Evolutionary conservation across 768 basidiomycete genomes (phyloP).

Genomic region (Rhizopogon salebrosus): DNA sequence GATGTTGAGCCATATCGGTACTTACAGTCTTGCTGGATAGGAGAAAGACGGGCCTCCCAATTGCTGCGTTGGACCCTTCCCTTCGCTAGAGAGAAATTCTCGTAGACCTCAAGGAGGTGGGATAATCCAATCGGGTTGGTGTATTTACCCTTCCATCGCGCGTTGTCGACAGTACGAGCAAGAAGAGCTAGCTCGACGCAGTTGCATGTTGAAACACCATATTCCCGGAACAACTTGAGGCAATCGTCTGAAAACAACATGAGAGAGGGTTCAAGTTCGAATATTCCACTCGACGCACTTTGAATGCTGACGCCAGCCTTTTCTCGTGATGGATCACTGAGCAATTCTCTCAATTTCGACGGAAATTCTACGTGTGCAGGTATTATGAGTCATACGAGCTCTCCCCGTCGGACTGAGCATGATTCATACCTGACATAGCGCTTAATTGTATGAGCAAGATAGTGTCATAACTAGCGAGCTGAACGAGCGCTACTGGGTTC

Average conservation of each 20-base stretch:
- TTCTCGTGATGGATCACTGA: slow-evolving; percentile 46
- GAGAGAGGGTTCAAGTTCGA: not conserved
- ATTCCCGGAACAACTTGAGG: slow-evolving; percentile 52
- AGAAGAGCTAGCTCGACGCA: slow-evolving; percentile 68
- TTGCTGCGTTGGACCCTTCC: slow-evolving; percentile 61
- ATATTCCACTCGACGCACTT: slow-evolving; percentile 32
- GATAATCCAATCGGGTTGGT: slow-evolving; percentile 55
- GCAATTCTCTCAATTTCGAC: slow-evolving; percentile 40
- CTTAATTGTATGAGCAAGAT: slow-evolving; percentile 65
- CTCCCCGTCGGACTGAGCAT: not conserved
- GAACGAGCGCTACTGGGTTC: slow-evolving; percentile 71
- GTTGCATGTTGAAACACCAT: slow-evolving; percentile 37
- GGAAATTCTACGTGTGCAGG: slow-evolving; percentile 44
- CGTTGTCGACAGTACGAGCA: slow-evolving; percentile 66
- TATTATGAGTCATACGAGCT: not conserved
- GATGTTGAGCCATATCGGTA: slow-evolving; percentile 3
- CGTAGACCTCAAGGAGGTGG: slow-evolving; percentile 58
- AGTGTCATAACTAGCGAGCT: slow-evolving; percentile 52
- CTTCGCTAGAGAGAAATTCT: slow-evolving; percentile 48
- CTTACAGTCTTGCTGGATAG: slow-evolving; percentile 57
- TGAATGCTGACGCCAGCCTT: slow-evolving; percentile 78
- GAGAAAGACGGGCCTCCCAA: slow-evolving; percentile 53
- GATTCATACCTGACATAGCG: slow-evolving; percentile 44
- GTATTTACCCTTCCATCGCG: slow-evolving; percentile 69
- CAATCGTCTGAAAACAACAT: slow-evolving; percentile 48